Base-by-base conservation (phyloP, 495 filamentous ascomycete genomes). In the Annulohypoxylon bovei region DNA sequence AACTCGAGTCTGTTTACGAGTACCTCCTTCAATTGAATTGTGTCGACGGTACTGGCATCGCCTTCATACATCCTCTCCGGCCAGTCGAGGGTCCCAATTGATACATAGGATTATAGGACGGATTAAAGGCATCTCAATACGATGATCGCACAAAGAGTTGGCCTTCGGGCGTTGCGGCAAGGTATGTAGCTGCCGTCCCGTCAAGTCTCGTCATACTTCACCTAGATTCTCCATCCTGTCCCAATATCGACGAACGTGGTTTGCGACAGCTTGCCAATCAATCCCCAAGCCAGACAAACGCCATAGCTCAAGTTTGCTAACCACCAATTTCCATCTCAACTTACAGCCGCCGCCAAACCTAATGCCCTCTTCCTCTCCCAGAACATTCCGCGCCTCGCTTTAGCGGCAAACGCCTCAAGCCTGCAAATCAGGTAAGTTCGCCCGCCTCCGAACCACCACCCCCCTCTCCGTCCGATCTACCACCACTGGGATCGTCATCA, bases 131-230 rank as follows among this genome's bases (percentile, higher is more conserved):
- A 63, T 56, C 28, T 33, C 14, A 14, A 20, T 11, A 70, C 52
- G 32, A 93, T 93, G 90, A 82, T 88, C 76, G 85, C 87, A 68
- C 88, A 90, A 75, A 87, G 90, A 83, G 79, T 88, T 77, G 84
- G 84, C 54, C 84, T 91, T 76, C 87, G 88, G 76, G 88, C 88
- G 76, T 80, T 90, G 80, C 88, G 89, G 83, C 86, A 89, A 83
- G 81, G 90, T 92, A 90, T 39, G 46, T 62, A 86, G 84, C 49
- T 27, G 47, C 28, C 58, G 39, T 62, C 47, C 49, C 25, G 52
- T 68, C 18, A 47, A 3, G n/a, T 59, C 14, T 11, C 20, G 8
- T 58, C 1, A 28, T 37, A n/a, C 14, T 52, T 27, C 16, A 23
- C 16, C 27, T 60, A 64, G 9, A 60, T 4, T 30, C 9, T 27